Evolutionary conservation across 495 filamentous ascomycete species (phyloP), one percentile per base, ranked within the genome.

Genomic region (Xylaria nigripes): DNA sequence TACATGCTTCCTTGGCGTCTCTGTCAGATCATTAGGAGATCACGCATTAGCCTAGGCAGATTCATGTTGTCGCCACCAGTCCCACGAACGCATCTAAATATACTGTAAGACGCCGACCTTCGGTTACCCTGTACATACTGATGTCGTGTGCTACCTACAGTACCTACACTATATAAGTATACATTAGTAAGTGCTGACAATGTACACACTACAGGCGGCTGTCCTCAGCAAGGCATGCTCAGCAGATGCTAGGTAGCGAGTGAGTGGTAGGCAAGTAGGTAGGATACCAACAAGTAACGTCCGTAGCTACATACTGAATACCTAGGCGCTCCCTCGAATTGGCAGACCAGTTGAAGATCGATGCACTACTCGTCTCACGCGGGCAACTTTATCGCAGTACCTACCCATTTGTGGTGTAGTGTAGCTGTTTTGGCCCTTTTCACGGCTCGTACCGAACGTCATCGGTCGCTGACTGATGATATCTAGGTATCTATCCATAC

Each of bases 11-110:
- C 6, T 44, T 41, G 21, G 42, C 51, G n/a, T n/a, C 29, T 27
- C 41, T 48, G 51, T 48, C 51, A 54, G 44, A 49, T 55, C 52
- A 48, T 48, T 21, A 47, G 36, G 8, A 55, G 52, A 38, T 48
- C 25, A 34, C 52, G n/a, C n/a, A n/a, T n/a, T n/a, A 30, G 27
- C 27, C 10, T 10, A 10, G 4, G 10, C 27, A 30, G 27, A 30
- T 30, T 30, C 27, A 29, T 29, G 25, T 9, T 29, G 25, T n/a
- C n/a, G n/a, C n/a, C n/a, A n/a, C n/a, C n/a, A n/a, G n/a, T n/a
- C n/a, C n/a, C n/a, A n/a, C n/a, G n/a, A n/a, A n/a, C n/a, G n/a
- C n/a, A n/a, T n/a, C n/a, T n/a, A n/a, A n/a, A n/a, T n/a, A n/a
- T n/a, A n/a, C n/a, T n/a, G n/a, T n/a, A n/a, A n/a, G n/a, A n/a